phyloP scores from a whole-genome alignment of 139 green algal species.

The Haematococcus lacustris region DNA sequence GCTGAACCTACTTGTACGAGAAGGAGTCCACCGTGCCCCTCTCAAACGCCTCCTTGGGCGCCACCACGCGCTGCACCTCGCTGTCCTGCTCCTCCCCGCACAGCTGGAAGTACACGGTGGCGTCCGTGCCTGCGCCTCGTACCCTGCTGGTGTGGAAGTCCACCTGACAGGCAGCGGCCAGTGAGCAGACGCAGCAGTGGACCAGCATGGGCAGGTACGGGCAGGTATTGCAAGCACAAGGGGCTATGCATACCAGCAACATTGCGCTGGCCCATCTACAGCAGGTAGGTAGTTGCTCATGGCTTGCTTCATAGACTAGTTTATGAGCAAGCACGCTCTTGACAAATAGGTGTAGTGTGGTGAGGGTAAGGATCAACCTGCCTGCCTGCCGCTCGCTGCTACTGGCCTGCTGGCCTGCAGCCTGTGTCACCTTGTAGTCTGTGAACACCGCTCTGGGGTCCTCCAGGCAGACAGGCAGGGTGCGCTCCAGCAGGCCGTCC shows the following conservation, averaged over 20 bases:
- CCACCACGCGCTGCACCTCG: slow-evolving; percentile 24
- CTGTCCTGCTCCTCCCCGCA: slow-evolving; percentile 19
- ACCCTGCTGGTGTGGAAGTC: slow-evolving; percentile 37
- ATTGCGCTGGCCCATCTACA: neutral
- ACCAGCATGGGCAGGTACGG: neutral
- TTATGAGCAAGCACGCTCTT: too few species aligned
- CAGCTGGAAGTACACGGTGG: slow-evolving; percentile 44
- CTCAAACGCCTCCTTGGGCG: slow-evolving; percentile 39
- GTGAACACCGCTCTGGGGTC: slow-evolving; percentile 24
- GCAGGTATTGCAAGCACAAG: neutral
- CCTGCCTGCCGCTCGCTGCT: too few species aligned
- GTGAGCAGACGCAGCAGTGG: neutral
- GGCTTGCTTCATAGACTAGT: too few species aligned
- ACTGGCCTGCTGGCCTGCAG: too few species aligned
- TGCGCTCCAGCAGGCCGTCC: slow-evolving; percentile 39
- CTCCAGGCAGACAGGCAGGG: slow-evolving; percentile 15
- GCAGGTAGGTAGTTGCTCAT: too few species aligned
- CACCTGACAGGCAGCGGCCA: slow-evolving; percentile 20
- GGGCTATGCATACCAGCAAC: neutral
- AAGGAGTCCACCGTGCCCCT: slow-evolving; percentile 34
- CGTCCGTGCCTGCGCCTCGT: slow-evolving; percentile 44
- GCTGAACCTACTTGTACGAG: slow-evolving; percentile 14
- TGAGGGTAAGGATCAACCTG: too few species aligned
- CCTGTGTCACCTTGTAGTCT: slow-evolving; percentile 39
- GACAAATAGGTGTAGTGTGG: too few species aligned